Evolutionary conservation across 345 rosid species (phyloP), one percentile per base, ranked within the genome.

Genomic region (Gossypium thurberi): DNA sequence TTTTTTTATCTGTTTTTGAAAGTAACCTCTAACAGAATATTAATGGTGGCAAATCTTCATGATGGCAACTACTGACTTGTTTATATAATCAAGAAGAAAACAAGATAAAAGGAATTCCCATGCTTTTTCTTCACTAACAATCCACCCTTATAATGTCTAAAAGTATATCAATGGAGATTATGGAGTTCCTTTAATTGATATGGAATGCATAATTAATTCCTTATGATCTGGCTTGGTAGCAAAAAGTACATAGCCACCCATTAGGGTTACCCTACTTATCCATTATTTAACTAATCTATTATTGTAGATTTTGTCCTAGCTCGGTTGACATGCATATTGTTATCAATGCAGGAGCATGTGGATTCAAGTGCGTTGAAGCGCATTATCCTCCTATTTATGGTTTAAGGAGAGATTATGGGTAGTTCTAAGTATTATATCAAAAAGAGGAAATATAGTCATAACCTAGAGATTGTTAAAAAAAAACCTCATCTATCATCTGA

Each of bases 71-170:
- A 65, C 15, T 43, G 23, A 42, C 69, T 50, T 10, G 25, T 43
- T 40, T 18, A 8, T 40, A 21, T 10, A 52, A 10, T 33, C 21
- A 26, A 33, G 10, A 58, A 43, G 56, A 58, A 71, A 21, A 43
- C 28, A 9, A 42, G 20, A 9, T 28, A 51, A 0, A 33, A 33
- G 40, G 7, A 33, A 10, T 65, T 40, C 11, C 2, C 70, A 46
- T 65, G 70, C 37, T 65, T 65, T 56, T 65, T 21, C 70, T 69
- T 69, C 72, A 69, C 52, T 33, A 9, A 51, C 10, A 69, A 69
- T 69, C 72, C 72, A 69, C 13, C 46, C 5, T 51, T 26, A 17
- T 8, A 26, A 26, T 11, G 20, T 25, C 21, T 65, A 44, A 44
- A 44, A 13, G 25, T 11, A 44, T 48, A 25, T 67, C 13, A 47